phyloP scores from a whole-genome alignment of 2,329 filamentous ascomycete species.

The Alternaria atra region DNA sequence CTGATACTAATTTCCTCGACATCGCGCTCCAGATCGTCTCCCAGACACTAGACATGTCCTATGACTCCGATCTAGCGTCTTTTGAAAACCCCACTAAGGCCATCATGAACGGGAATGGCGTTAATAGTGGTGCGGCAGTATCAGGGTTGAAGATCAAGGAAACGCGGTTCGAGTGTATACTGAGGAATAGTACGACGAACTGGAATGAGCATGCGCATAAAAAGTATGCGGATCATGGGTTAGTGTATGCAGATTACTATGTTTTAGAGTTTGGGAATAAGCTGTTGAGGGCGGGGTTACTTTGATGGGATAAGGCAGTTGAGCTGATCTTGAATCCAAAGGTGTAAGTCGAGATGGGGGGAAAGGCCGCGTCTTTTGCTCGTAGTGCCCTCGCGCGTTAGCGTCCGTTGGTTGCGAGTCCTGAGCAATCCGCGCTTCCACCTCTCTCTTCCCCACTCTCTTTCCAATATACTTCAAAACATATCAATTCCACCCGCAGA shows the following conservation, averaged over 20 bases:
- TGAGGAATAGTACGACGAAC: constrained; percentile 59
- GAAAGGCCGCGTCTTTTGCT: no score
- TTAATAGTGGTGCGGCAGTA: background rate
- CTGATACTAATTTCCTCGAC: constrained; percentile 22
- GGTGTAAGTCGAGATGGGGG: no score
- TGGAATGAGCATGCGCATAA: constrained; percentile 58
- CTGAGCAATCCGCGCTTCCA: no score
- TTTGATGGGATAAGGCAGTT: constrained; percentile 16
- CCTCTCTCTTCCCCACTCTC: no score
- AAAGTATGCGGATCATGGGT: constrained; percentile 57
- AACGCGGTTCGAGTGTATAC: constrained; percentile 55
- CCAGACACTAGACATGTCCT: constrained; percentile 43
- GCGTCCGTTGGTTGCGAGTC: no score
- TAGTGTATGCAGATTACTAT: constrained; percentile 63
- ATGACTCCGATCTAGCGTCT: constrained; percentile 39
- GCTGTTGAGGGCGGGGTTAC: constrained; percentile 49
- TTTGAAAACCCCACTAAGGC: constrained; percentile 24
- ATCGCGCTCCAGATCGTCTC: constrained; percentile 33
- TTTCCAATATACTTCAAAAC: no score
- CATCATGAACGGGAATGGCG: constrained; percentile 24
- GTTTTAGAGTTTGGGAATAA: constrained; percentile 59
- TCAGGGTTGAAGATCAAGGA: constrained; percentile 34
- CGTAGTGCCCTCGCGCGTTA: no score
- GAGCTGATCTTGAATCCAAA: background rate
- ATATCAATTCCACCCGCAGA: no score